These are phyloP conservation scores for Taxawa tesnikishii DNA, from an alignment of 2,329 filamentous ascomycete species.

Conservation along the genomic window DNA sequence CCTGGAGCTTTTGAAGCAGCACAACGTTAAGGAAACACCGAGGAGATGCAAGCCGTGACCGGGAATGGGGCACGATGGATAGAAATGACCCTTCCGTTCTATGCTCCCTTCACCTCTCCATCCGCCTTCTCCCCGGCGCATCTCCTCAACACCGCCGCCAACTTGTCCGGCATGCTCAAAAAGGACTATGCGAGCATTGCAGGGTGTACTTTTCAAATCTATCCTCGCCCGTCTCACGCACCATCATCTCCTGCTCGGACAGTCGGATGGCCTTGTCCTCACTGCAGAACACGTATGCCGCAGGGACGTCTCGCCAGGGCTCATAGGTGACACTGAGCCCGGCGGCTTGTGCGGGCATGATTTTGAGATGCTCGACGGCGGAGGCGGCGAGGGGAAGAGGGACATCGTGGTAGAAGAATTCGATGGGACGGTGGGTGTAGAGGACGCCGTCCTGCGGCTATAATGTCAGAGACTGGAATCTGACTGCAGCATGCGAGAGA, in stretches of 20 bases:
- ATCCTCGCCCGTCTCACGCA: neutral
- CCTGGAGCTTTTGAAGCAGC: too few relatives aligned
- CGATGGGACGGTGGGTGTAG: neutral
- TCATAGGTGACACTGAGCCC: neutral
- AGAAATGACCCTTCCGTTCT: too few relatives aligned
- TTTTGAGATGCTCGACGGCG: neutral
- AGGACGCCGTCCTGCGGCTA: neutral
- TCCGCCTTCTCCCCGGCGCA: neutral
- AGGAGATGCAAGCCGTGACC: too few relatives aligned
- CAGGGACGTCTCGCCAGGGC: neutral
- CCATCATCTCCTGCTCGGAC: neutral
- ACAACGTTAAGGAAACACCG: too few relatives aligned
- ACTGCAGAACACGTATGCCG: neutral
- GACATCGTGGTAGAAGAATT: neutral
- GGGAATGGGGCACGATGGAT: too few relatives aligned
- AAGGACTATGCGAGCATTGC: neutral
- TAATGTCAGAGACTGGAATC: too few relatives aligned
- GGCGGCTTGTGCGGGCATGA: neutral
- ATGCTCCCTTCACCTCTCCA: neutral
- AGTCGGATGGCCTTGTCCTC: neutral
- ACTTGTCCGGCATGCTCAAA: neutral
- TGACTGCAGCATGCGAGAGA: too few relatives aligned
- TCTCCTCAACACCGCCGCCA: neutral
- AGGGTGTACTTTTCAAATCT: neutral
- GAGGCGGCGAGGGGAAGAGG: neutral